Conservation (phyloP, 2,329 filamentous ascomycete genomes). For the Colletotrichum cordylinicola region DNA sequence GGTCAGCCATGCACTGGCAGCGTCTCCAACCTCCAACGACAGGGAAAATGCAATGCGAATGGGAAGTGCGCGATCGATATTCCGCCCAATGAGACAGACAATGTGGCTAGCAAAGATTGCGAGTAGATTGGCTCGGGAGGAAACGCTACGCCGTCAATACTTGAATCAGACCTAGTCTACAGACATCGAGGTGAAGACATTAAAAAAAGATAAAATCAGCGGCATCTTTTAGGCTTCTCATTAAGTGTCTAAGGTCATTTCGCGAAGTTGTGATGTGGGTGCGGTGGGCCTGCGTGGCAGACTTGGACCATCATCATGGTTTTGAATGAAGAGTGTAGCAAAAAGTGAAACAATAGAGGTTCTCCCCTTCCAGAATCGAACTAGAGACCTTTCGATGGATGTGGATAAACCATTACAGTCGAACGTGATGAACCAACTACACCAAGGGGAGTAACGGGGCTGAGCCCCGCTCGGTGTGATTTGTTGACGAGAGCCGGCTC, state of each 20-base stretch:
- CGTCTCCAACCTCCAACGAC: not conserved
- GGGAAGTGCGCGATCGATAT: not conserved
- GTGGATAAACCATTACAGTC: slow-evolving; percentile 1
- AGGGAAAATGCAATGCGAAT: not conserved
- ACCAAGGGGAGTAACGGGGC: not conserved
- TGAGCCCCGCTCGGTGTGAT: not conserved
- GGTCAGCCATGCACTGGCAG: not conserved
- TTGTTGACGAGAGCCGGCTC: not conserved
- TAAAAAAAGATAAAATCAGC: too few species aligned
- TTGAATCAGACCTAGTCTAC: rapidly evolving
- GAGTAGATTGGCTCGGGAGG: not conserved
- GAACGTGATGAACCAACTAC: slow-evolving; percentile 13
- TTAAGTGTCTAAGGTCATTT: too few species aligned
- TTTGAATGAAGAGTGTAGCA: not conserved
- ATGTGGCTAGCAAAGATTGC: not conserved
- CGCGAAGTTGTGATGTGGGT: too few species aligned
- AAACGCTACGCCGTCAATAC: not conserved
- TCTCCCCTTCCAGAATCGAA: slow-evolving; percentile 11
- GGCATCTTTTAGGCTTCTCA: too few species aligned
- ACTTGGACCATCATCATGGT: too few species aligned
- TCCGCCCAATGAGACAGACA: not conserved
- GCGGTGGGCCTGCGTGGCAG: too few species aligned
- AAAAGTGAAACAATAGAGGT: not conserved
- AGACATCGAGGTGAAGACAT: not conserved
- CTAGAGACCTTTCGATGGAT: slow-evolving; percentile 6